These are phyloP conservation scores for Populus hybrid DNA, from an alignment of 441 rosid species.

Conservation along the genomic window DNA sequence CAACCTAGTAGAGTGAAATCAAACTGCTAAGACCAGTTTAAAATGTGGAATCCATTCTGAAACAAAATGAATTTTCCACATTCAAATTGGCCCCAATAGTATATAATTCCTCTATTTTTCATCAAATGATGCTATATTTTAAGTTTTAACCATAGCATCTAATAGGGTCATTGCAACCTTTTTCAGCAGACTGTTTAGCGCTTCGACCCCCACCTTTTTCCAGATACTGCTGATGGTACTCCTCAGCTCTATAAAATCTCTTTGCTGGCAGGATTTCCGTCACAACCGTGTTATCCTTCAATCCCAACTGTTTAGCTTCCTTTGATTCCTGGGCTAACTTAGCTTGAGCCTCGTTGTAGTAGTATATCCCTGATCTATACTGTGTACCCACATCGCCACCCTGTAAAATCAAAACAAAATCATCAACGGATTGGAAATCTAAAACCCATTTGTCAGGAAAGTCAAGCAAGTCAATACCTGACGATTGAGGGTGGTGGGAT, in stretches of 20 bases:
- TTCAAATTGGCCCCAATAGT: neutral
- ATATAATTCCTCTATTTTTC: neutral
- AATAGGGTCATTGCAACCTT: conserved; percentile 85
- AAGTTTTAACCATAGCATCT: conserved; percentile 76
- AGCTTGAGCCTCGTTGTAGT: conserved; percentile 65
- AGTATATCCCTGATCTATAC: conserved; percentile 84
- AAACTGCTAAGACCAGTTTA: neutral
- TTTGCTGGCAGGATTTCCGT: conserved; percentile 83
- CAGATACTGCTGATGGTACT: conserved; percentile 80
- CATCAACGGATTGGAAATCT: neutral
- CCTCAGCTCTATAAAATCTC: conserved; percentile 88
- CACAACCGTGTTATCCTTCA: conserved; percentile 60
- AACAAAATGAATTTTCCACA: neutral
- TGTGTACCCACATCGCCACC: conserved; percentile 80
- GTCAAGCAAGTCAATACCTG: neutral
- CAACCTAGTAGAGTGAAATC: neutral
- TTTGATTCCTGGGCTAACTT: conserved; percentile 57
- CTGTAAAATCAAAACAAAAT: conserved; percentile 29
- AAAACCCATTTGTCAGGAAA: neutral
- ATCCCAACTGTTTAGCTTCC: conserved; percentile 56
- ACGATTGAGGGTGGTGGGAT: too few relatives aligned
- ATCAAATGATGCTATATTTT: conserved; percentile 6
- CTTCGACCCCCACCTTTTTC: conserved; percentile 76
- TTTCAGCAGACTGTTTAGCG: conserved; percentile 54
- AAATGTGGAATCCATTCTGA: neutral